These are phyloP conservation scores for Ulmus americana DNA, from an alignment of 331 rosid genomes.

Conservation along the genomic window DNA sequence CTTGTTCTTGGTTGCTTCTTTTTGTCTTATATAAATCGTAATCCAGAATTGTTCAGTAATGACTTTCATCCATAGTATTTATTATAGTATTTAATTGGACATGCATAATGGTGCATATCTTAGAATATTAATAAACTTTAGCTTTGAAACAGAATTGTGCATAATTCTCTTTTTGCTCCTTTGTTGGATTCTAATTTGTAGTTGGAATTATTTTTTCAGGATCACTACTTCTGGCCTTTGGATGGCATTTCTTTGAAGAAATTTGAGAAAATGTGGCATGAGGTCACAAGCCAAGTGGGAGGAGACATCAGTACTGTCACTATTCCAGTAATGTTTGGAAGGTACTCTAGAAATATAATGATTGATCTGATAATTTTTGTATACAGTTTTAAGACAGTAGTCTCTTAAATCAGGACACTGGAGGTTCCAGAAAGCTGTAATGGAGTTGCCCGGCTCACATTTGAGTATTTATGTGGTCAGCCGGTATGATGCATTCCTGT, in stretches of 20 bases:
- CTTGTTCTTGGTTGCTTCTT: neutral
- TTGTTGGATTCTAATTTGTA: neutral
- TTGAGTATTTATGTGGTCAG: slow-evolving; percentile 78
- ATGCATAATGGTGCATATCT: neutral
- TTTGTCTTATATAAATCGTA: neutral
- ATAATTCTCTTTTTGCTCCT: neutral
- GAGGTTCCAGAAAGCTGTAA: slow-evolving; percentile 75
- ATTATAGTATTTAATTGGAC: neutral
- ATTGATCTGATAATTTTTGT: slow-evolving; percentile 8
- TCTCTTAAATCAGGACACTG: slow-evolving; percentile 48
- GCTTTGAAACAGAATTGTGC: neutral
- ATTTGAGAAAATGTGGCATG: slow-evolving; percentile 73
- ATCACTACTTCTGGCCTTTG: slow-evolving; percentile 69
- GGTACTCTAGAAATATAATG: slow-evolving; percentile 40
- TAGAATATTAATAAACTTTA: neutral
- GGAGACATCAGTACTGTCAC: slow-evolving; percentile 43
- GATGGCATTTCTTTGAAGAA: slow-evolving; percentile 40
- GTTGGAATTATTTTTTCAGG: slow-evolving; percentile 35
- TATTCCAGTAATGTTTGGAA: slow-evolving; percentile 88
- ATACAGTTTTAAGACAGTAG: slow-evolving; percentile 16
- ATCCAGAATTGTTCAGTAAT: neutral
- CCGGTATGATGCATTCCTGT: slow-evolving; percentile 53
- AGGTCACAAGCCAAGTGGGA: slow-evolving; percentile 43
- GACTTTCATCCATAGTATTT: neutral
- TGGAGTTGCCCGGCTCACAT: slow-evolving; percentile 80